Conservation (phyloP, 176 grass and related monocot species). For the Stipa capillata region DNA sequence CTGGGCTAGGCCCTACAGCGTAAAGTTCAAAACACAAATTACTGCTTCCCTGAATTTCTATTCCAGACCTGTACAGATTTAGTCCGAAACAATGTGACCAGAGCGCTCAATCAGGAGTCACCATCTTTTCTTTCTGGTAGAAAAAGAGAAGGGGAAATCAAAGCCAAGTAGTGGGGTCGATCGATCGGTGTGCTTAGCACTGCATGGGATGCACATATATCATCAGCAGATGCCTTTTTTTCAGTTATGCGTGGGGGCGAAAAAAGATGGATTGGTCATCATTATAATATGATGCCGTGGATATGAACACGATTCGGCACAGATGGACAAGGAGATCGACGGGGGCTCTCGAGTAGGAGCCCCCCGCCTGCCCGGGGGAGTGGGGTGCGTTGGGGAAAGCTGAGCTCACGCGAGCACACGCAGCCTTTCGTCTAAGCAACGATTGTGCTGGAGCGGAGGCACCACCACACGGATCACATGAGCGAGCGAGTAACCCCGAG, state of each 20-base stretch:
- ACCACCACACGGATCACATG: too few species aligned
- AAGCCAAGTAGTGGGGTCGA: not conserved
- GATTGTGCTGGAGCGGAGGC: too few species aligned
- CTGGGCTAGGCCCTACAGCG: too few species aligned
- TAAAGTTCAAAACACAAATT: too few species aligned
- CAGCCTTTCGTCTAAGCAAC: too few species aligned
- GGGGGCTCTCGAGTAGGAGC: not conserved
- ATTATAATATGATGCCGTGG: slow-evolving; percentile 40
- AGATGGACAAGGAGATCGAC: slow-evolving; percentile 35
- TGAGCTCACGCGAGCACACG: too few species aligned
- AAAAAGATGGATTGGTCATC: slow-evolving; percentile 22
- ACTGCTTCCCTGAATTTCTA: too few species aligned
- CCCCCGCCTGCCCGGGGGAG: not conserved
- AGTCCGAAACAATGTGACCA: not conserved
- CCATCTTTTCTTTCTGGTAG: not conserved
- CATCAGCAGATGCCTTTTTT: not conserved
- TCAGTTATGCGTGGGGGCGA: not conserved
- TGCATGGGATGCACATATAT: not conserved
- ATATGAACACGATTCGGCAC: slow-evolving; percentile 24
- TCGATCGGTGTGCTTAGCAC: not conserved
- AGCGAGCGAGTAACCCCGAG: too few species aligned
- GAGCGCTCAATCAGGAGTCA: not conserved
- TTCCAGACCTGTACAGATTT: not conserved
- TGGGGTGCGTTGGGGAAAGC: not conserved
- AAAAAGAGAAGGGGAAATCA: too few species aligned